Evolutionary conservation across 2,329 filamentous ascomycete genomes (phyloP).

Genomic region (Microdochium nivale): DNA sequence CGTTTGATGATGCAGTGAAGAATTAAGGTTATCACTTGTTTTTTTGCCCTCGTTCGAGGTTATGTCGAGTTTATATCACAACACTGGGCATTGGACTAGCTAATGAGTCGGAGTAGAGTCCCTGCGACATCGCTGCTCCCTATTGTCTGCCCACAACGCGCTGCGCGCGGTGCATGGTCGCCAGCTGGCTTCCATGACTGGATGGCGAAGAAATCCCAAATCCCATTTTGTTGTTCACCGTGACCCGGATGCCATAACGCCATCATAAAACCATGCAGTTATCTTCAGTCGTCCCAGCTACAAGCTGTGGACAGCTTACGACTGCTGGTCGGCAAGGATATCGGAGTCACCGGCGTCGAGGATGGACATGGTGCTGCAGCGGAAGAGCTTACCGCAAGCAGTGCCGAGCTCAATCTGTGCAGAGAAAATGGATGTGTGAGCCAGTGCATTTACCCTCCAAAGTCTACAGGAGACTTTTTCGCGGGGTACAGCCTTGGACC

Average conservation of each 20-base stretch:
- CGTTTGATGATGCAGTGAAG: neutral
- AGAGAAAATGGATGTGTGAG: constrained; percentile 40
- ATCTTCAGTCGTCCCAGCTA: neutral
- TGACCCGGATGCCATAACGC: constrained; percentile 19
- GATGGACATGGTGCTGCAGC: constrained; percentile 94
- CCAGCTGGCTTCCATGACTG: neutral
- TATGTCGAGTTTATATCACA: neutral
- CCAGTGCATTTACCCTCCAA: constrained; percentile 68
- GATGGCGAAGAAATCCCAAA: neutral
- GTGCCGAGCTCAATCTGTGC: constrained; percentile 93
- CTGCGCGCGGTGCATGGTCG: neutral
- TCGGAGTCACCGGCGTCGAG: constrained; percentile 97
- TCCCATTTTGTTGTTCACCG: constrained; percentile 3
- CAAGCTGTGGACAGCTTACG: neutral
- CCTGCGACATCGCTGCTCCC: neutral
- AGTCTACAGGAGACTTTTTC: constrained; percentile 80
- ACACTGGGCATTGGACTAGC: constrained; percentile 3
- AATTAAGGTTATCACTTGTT: constrained; percentile 3
- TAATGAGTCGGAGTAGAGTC: neutral
- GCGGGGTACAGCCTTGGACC: constrained; percentile 54
- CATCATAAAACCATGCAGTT: constrained; percentile 4
- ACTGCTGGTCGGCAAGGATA: constrained; percentile 70
- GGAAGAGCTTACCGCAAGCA: constrained; percentile 98
- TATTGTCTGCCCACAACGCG: neutral
- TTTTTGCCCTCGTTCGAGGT: neutral